Evolutionary conservation across 164 flowering plant species (phyloP).

Genomic region (Sedum album): DNA sequence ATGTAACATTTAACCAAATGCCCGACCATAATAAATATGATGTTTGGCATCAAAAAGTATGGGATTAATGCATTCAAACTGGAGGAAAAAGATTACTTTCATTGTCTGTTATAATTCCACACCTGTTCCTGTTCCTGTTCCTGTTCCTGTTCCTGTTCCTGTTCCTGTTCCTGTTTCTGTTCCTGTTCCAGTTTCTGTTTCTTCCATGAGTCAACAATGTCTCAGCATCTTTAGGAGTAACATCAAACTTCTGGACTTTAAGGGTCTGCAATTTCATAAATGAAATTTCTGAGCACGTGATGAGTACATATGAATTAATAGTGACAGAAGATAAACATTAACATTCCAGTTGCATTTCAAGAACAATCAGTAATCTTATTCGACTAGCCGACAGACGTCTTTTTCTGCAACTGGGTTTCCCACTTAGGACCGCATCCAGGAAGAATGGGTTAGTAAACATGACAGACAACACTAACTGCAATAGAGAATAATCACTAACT

Average conservation of each 20-base stretch:
- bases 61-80: slow-evolving; percentile 2
- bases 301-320: neutral
- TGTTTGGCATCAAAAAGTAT: neutral
- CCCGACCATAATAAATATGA: neutral
- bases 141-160: too few relatives aligned
- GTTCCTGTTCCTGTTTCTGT: too few relatives aligned
- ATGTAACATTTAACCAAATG: too few relatives aligned
- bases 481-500: neutral
- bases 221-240: neutral
- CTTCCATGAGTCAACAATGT: too few relatives aligned
- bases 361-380: neutral
- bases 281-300: neutral
- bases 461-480: slow-evolving; percentile 2
- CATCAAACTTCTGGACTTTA: neutral
- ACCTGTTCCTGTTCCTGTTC: too few relatives aligned
- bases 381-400: neutral
- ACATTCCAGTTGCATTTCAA: neutral
- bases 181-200: too few relatives aligned
- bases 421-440: too few relatives aligned
- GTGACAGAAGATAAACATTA: neutral
- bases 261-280: neutral
- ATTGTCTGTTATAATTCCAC: neutral
- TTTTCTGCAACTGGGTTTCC: too few relatives aligned
- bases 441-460: too few relatives aligned
- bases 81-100: neutral